Evolutionary conservation across 2,329 filamentous ascomycete genomes (phyloP), one percentile per base, ranked within the genome.

Genomic region (Biscogniauxia marginata): DNA sequence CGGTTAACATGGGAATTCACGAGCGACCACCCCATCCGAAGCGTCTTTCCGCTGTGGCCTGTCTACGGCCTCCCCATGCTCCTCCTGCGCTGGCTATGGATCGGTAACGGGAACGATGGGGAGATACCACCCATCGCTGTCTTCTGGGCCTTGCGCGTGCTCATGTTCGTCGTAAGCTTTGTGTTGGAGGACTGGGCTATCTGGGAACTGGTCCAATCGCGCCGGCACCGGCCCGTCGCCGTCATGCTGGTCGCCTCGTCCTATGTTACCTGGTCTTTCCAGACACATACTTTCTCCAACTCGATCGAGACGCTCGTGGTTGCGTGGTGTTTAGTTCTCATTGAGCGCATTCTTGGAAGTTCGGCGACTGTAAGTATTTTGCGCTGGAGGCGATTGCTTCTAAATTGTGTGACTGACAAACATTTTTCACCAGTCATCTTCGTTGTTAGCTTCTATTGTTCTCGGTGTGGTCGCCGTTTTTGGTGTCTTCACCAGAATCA

Each of bases 251-350:
- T 97, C 58, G 92, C 93, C 47, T 98, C 93, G 23, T 97, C 92
- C 22, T 99, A 98, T 75, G 93, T 97, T 65, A 99, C 95, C 49
- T 99, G 95, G 93, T 97, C 93, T 46, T 96, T 93, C 76, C 95
- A 99, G 75, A 95, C 91, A 18, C 95, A 99, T 75, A 98, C 95
- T 11, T 98, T 99, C 73, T 98, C 93, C 61, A 99, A 99, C 75
- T 96, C 93, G 59, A 84, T 98, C 63, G 95, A 99, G 77, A 98
- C 95, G 2, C 79, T 99, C 65, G 83, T 93, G 50, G 92, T 99
- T 51, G 84, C 91, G 53, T 99, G 95, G 95, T 93, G 90, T 68
- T 76, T 99, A 73, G 93, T 98, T 49, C 77, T 99, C 72, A 93
- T 97, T 59, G 86, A 90, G 73, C 87, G 93, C 70, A 95, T 98